phyloP scores from a whole-genome alignment of 768 basidiomycete genomes.

The Lactarius indigo region DNA sequence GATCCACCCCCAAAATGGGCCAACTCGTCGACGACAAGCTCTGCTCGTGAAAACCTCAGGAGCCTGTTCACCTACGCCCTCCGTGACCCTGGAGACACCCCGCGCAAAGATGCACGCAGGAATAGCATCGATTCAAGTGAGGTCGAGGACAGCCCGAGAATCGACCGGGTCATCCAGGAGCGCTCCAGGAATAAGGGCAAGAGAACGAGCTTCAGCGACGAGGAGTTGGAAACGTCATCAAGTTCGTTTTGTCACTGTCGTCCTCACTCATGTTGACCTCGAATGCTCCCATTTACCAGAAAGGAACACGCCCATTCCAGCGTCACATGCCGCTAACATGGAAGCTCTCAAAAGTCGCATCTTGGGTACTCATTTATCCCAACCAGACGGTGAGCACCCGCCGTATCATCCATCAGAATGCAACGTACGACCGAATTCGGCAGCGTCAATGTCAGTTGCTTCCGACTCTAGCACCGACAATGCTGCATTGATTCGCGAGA shows the following conservation, averaged over 20 bases:
- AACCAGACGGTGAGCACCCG: constrained; percentile 7
- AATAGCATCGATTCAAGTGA: constrained; percentile 27
- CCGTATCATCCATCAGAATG: not conserved
- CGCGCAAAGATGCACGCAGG: constrained; percentile 15
- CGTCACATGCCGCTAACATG: constrained; percentile 21
- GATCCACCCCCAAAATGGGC: constrained; percentile 24
- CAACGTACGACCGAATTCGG: not conserved
- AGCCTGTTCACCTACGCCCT: constrained; percentile 22
- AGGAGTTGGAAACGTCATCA: constrained; percentile 21
- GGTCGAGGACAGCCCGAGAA: constrained; percentile 26
- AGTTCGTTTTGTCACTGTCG: constrained; percentile 16
- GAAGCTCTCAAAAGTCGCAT: constrained; percentile 21
- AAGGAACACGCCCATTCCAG: constrained; percentile 1
- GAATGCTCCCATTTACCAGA: not conserved
- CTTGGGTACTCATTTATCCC: constrained; percentile 3
- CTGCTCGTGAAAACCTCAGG: constrained; percentile 22
- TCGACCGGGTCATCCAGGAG: constrained; percentile 21
- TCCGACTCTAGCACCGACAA: constrained; percentile 20
- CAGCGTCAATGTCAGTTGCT: constrained; percentile 17
- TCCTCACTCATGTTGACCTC: not conserved
- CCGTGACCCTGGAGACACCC: constrained; percentile 16
- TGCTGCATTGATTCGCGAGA: constrained; percentile 17
- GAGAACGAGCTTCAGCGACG: constrained; percentile 26
- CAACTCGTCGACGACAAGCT: constrained; percentile 1
- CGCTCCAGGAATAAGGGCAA: constrained; percentile 23